Base-by-base conservation (phyloP, 2,329 filamentous ascomycete species). In the Neonectria faginata region DNA sequence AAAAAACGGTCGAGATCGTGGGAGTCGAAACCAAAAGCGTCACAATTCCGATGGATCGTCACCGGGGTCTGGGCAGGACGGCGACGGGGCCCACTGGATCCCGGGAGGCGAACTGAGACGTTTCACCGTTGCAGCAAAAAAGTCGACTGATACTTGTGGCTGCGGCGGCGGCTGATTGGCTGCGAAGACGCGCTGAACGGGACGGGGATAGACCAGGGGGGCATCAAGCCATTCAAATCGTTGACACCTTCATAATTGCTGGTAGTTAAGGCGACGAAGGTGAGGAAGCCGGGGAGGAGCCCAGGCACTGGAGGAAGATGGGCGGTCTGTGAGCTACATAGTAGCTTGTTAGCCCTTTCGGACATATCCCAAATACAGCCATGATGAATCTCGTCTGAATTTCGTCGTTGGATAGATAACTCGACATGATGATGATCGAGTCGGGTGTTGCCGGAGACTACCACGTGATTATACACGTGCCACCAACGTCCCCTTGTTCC, bases 71-170 rank as follows among this genome's bases (percentile, higher is more conserved):
- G 54, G 27, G 42, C 14, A 39, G 47, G 53, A 18, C 39, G n/a
- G n/a, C 39, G 64, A 62, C 65, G 62, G 60, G 62, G 60, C 64
- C 67, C 68, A 54, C 53, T 48, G 55, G 47, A 48, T 53, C 58
- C 60, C 63, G 67, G 62, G 67, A 31, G 54, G 55, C 36, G 36
- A 36, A 41, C 51, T 70, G 70, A 75, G 71, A 72, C 69, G 83
- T 85, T 85, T 85, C 83, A 85, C 78, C 73, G 61, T 69, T 84
- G 83, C 71, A 66, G 68, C 73, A 77, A 73, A 70, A 70, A 70
- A 70, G 60, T 73, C 70, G 72, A 73, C 60, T 67, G 71, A 74
- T 74, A 60, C 42, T 16, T 16, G 36, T 39, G 33, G 36, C 36
- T 33, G 60, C 51, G 50, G 58, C 18, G 14, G 12, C 33, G 57